Evolutionary conservation across 2,329 filamentous ascomycete species (phyloP).

Genomic region (Ophiocordyceps australis): DNA sequence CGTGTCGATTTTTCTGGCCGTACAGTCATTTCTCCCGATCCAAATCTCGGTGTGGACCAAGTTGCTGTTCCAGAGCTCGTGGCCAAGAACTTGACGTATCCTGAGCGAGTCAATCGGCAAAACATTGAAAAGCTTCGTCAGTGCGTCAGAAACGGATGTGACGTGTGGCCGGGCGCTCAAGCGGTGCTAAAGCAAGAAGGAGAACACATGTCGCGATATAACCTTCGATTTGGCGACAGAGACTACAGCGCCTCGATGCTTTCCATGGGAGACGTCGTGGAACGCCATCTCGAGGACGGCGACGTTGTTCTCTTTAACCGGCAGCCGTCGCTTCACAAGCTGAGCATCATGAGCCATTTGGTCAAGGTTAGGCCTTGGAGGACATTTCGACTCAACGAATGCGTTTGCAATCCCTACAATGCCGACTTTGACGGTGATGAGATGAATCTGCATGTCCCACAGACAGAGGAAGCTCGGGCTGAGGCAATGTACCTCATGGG

Average conservation of each 20-base stretch:
- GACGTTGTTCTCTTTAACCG: slow-evolving; percentile 97
- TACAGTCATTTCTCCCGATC: slow-evolving; percentile 95
- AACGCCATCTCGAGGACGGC: slow-evolving; percentile 85
- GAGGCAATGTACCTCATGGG: slow-evolving; percentile 96
- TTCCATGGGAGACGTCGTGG: slow-evolving; percentile 71
- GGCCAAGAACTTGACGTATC: slow-evolving; percentile 93
- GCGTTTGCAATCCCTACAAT: slow-evolving; percentile 95
- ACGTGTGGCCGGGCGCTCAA: slow-evolving; percentile 77
- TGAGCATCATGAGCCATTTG: slow-evolving; percentile 93
- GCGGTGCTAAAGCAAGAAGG: slow-evolving; percentile 57
- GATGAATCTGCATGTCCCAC: slow-evolving; percentile 96
- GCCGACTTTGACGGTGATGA: slow-evolving; percentile 98
- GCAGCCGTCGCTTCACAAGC: slow-evolving; percentile 92
- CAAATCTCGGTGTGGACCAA: slow-evolving; percentile 82
- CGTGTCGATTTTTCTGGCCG: slow-evolving; percentile 96
- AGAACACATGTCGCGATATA: slow-evolving; percentile 50
- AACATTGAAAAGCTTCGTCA: slow-evolving; percentile 69
- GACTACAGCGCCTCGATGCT: slow-evolving; percentile 57
- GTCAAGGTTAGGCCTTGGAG: slow-evolving; percentile 88
- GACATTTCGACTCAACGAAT: slow-evolving; percentile 93
- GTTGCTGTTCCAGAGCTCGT: slow-evolving; percentile 83
- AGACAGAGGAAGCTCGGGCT: slow-evolving; percentile 89
- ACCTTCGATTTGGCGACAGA: slow-evolving; percentile 57
- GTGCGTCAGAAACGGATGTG: slow-evolving; percentile 57
- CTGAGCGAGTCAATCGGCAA: slow-evolving; percentile 68